These are phyloP conservation scores for Talaromyces rugulosus DNA, from an alignment of 2,329 filamentous ascomycete genomes.

Conservation along the genomic window DNA sequence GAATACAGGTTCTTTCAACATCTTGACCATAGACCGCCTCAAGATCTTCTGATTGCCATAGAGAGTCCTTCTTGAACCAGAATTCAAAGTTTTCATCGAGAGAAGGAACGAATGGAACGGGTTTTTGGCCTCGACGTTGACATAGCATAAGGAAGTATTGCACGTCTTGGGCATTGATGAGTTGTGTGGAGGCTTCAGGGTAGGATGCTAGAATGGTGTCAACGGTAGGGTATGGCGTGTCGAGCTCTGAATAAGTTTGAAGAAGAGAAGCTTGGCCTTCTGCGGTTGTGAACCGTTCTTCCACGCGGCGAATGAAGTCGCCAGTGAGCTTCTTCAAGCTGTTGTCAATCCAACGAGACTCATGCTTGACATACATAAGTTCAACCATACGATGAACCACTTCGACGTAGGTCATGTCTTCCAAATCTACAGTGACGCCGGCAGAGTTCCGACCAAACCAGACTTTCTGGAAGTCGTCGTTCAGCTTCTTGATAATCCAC, in stretches of 20 bases:
- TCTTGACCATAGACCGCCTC: slow-evolving; percentile 95
- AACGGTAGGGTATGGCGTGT: slow-evolving; percentile 73
- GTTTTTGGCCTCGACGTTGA: slow-evolving; percentile 89
- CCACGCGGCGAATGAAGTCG: slow-evolving; percentile 93
- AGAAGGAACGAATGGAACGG: slow-evolving; percentile 91
- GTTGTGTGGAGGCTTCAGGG: slow-evolving; percentile 79
- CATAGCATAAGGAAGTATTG: slow-evolving; percentile 95
- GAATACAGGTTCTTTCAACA: slow-evolving; percentile 90
- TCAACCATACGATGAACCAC: slow-evolving; percentile 83
- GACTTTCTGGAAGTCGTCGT: slow-evolving; percentile 93
- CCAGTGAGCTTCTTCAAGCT: slow-evolving; percentile 79
- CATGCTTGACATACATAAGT: slow-evolving; percentile 86
- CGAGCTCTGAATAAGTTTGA: slow-evolving; percentile 84
- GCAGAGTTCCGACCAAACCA: slow-evolving; percentile 88
- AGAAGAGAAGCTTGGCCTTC: slow-evolving; percentile 73
- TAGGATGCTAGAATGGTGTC: slow-evolving; percentile 77
- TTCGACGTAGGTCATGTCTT: slow-evolving; percentile 93
- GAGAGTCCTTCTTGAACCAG: slow-evolving; percentile 99
- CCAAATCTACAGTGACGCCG: slow-evolving; percentile 77
- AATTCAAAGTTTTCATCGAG: slow-evolving; percentile 97
- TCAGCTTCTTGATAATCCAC: slow-evolving; percentile 92
- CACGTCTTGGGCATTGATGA: slow-evolving; percentile 97
- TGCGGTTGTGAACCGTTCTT: slow-evolving; percentile 84
- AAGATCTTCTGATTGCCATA: slow-evolving; percentile 98
- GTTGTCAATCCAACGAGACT: slow-evolving; percentile 85